These are phyloP conservation scores for Stenocarpella maydis DNA, from an alignment of 2,329 filamentous ascomycete species.

Conservation along the genomic window DNA sequence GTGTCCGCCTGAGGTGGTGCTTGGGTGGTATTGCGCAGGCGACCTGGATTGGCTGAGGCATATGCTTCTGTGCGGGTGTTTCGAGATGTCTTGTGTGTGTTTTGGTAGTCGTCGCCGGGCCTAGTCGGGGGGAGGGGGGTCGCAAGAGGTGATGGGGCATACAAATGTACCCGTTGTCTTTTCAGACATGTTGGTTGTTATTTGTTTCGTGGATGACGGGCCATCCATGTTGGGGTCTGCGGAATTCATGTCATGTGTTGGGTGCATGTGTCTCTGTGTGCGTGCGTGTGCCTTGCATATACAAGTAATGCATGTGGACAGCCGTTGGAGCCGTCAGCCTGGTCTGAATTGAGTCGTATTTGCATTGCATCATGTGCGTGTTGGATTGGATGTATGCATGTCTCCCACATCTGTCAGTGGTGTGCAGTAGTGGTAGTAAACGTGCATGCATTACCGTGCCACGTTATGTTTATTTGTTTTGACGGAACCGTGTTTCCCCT, in stretches of 20 bases:
- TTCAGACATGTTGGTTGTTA: no score
- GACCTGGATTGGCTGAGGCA: not conserved
- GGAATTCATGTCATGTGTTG: not conserved
- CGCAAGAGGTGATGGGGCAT: no score
- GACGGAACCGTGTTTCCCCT: not conserved
- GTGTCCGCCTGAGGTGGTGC: constrained; percentile 14
- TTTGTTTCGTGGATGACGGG: not conserved
- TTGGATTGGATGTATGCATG: not conserved
- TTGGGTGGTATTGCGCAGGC: not conserved
- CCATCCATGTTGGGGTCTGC: not conserved
- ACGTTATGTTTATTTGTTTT: not conserved
- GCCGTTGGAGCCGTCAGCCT: not conserved
- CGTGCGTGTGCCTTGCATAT: not conserved
- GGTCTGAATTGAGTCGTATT: not conserved
- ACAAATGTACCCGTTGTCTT: no score
- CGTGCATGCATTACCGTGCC: no score
- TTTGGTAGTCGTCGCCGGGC: not conserved
- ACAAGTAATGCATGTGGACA: not conserved
- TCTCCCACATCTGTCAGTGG: no score
- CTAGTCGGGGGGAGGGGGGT: not conserved
- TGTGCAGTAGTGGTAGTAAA: no score
- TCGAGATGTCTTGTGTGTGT: not conserved
- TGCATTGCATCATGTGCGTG: constrained; percentile 3
- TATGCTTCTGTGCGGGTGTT: constrained; percentile 15
- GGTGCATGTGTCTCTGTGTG: not conserved